Evolutionary conservation across 2,329 filamentous ascomycete genomes (phyloP).

Genomic region (Calonectria pseudoreteaudii): DNA sequence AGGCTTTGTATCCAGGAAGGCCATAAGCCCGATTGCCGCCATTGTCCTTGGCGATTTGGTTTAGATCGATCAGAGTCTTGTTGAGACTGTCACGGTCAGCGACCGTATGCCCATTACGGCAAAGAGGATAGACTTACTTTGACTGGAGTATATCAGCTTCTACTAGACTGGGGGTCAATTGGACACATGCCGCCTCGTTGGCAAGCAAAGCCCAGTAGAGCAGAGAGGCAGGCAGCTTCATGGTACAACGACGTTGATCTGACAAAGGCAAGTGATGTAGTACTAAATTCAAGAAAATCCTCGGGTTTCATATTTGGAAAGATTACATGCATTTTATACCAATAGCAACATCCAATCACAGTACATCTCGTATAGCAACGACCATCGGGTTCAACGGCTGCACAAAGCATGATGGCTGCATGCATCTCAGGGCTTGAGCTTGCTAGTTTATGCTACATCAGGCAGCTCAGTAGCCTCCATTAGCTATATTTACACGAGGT

Average conservation of each 20-base stretch:
- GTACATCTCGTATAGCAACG: background rate
- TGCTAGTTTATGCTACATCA: constrained; percentile 18
- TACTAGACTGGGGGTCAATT: constrained; percentile 38
- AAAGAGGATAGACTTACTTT: constrained; percentile 26
- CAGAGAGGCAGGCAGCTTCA: constrained; percentile 38
- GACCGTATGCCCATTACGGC: accelerated
- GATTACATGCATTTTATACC: background rate
- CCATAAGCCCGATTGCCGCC: constrained; percentile 72
- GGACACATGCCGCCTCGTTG: constrained; percentile 34
- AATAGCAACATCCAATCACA: constrained; percentile 24
- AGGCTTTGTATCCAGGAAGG: constrained; percentile 68
- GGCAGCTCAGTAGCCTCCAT: constrained; percentile 20
- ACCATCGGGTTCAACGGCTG: background rate
- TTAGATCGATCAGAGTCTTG: constrained; percentile 64
- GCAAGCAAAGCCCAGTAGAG: constrained; percentile 38
- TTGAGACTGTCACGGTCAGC: constrained; percentile 57
- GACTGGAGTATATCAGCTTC: constrained; percentile 40
- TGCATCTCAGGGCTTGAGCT: background rate
- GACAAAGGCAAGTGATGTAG: background rate
- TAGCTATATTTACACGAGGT: constrained; percentile 30
- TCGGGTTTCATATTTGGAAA: background rate
- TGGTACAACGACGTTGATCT: constrained; percentile 7
- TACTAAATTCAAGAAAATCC: background rate
- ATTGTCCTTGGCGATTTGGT: constrained; percentile 65
- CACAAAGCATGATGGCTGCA: constrained; percentile 17